phyloP scores from a whole-genome alignment of 371 early-diverging fungal genomes.

The Rhizopus microsporus region DNA sequence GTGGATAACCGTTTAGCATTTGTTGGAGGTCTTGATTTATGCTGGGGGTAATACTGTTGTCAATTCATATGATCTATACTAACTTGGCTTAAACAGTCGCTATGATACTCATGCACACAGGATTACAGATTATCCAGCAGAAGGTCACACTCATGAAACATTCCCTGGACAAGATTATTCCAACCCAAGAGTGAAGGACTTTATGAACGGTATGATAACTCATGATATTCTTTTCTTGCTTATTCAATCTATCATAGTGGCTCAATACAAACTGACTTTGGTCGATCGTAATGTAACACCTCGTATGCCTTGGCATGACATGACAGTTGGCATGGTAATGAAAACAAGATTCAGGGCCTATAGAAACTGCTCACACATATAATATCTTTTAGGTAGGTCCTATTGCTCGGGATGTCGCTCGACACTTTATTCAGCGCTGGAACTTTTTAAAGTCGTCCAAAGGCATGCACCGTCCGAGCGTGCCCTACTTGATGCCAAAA shows the following conservation, averaged over 20 bases:
- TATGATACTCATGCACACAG: conserved; percentile 84
- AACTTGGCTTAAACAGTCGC: conserved; percentile 50
- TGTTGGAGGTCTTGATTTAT: conserved; percentile 81
- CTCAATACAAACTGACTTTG: conserved; percentile 49
- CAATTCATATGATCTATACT: not conserved
- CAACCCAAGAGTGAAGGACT: conserved; percentile 91
- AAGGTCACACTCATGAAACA: conserved; percentile 42
- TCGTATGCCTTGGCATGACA: conserved; percentile 98
- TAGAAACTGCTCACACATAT: not conserved
- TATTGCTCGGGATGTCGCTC: conserved; percentile 80
- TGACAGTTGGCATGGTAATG: conserved; percentile 67
- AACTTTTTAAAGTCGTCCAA: conserved; percentile 80
- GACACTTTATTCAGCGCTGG: conserved; percentile 95
- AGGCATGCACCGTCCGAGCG: conserved; percentile 59
- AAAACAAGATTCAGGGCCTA: not conserved
- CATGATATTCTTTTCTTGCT: not conserved
- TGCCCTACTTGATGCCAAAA: conserved; percentile 77
- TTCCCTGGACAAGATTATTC: conserved; percentile 91
- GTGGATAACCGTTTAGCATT: conserved; percentile 76
- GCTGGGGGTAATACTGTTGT: conserved; percentile 58
- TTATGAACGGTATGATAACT: conserved; percentile 59
- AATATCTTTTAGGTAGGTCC: conserved; percentile 54
- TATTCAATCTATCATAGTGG: conserved; percentile 35
- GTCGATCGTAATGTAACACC: conserved; percentile 58
- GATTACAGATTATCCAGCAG: conserved; percentile 68